Base-by-base conservation (phyloP, 1,139 yeast species). In the Candida sp. region DNA sequence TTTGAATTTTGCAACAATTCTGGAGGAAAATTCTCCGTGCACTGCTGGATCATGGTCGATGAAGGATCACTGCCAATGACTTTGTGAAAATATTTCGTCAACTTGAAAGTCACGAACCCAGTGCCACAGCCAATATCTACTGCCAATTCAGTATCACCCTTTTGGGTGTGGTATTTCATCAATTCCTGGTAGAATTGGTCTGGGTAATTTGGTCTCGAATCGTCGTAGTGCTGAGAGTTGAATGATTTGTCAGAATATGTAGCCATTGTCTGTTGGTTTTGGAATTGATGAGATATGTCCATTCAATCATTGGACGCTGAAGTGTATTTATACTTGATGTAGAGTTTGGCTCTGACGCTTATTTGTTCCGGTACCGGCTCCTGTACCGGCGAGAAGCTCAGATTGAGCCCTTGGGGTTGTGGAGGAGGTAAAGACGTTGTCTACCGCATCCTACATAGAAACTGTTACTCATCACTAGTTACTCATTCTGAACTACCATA, bases 51-150 rank as follows among this genome's bases (percentile, higher is more conserved):
- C 96, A 90, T 90, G 1, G 77, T 77, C 2, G 58, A 58, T 0
- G 94, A 86, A 4, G 86, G 75, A 63, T 90, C 97, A 1, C 89
- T 76, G 2, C 94, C 96, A 25, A 82, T 63, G 1, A 86, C 84
- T n/a, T 68, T 62, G 9, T 72, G 63, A 49, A 80, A 80, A 52
- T 76, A 69, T 1, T 74, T 57, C 1, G 77, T 63, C 51, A 89
- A 64, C 44, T 84, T 82, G 54, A 79, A 73, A 0, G 96, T 80
- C 1, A 88, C 94, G 56, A 85, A 85, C 0, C 97, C 97, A 0
- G 97, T 87, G 1, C 97, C 97, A 63, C 92, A 85, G 0, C 97
- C 97, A 17, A 89, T 71, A 66, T 91, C 97, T 6, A 90, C 65
- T 1, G 83, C 82, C 33, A 72, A 53, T 1, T 68, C 56, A 3